Evolutionary conservation across 805 yeast genomes (phyloP).

Genomic region (Sugiyamaella chiloensis): DNA sequence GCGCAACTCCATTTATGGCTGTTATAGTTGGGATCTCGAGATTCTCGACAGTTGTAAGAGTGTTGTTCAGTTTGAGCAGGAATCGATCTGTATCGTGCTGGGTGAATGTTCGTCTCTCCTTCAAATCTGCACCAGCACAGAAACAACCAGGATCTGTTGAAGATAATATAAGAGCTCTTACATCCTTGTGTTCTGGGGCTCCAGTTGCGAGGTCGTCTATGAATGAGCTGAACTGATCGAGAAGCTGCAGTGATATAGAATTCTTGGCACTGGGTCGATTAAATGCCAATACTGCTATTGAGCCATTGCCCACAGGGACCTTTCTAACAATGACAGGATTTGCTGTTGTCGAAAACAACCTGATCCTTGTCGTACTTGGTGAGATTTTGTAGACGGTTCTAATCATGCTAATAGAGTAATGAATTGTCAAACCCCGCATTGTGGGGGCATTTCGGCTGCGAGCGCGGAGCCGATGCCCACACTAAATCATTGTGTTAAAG

Average conservation of each 20-base stretch:
- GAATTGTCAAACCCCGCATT: no score
- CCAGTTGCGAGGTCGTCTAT: slow-evolving; percentile 24
- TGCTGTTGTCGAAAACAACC: not conserved
- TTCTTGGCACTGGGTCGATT: slow-evolving; percentile 35
- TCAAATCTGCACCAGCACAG: slow-evolving; percentile 44
- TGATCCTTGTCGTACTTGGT: no score
- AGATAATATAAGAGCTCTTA: slow-evolving; percentile 28
- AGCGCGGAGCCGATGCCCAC: no score
- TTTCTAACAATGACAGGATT: not conserved
- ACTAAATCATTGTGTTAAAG: no score
- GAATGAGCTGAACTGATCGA: slow-evolving; percentile 27
- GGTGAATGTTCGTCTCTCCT: slow-evolving; percentile 35
- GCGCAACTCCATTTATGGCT: slow-evolving; percentile 42
- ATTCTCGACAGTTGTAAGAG: slow-evolving; percentile 31
- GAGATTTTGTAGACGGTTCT: no score
- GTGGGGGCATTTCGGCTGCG: no score
- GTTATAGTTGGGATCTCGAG: slow-evolving; percentile 41
- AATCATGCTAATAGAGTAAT: no score
- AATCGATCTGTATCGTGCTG: slow-evolving; percentile 30
- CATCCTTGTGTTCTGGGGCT: slow-evolving; percentile 11
- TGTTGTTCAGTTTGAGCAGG: slow-evolving; percentile 29
- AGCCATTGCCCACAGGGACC: slow-evolving; percentile 9
- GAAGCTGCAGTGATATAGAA: slow-evolving; percentile 30
- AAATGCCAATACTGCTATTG: slow-evolving; percentile 27
- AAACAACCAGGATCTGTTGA: slow-evolving; percentile 27